Evolutionary conservation across 371 early-diverging fungal species (phyloP), one percentile per base, ranked within the genome.

Genomic region (Mucor saturninus): DNA sequence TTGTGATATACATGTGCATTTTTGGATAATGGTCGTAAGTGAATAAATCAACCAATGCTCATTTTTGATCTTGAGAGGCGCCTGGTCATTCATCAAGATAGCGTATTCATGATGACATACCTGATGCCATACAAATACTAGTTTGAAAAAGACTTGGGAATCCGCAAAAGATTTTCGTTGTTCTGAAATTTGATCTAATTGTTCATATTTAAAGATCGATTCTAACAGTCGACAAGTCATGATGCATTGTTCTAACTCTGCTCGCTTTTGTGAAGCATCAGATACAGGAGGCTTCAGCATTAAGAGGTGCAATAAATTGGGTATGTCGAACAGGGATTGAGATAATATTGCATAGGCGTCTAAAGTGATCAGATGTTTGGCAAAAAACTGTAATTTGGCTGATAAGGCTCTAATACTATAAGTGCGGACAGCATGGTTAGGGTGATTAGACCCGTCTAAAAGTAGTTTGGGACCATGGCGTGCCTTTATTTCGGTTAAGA

Each of bases 371-470:
- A 59, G 14, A 10, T 50, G 39, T 11, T 45, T 15, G 26, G 28
- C 43, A 45, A 51, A 38, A 30, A 21, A 31, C 29, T 8, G 28
- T 1, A 13, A 7, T 5, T 56, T 55, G 3, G 39, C 56, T 8
- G 10, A 9, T 3, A 63, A 15, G 26, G 43, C 64, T 6, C 64
- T 40, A 5, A 63, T 7, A 43, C 57, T 43, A 37, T 63, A 63
- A 5, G 42, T 38, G 0, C 52, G 64, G 4, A 63, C 50, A 3
- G 57, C 30, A 10, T 2, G 43, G 13, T 37, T 21, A 3, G 49
- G 0, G 4, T 42, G 29, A 4, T 62, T 32, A 6, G 30, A 15
- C 28, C 30, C 56, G 10, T 13, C 9, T 32, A 49, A 31, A 10
- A 59, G 15, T 5, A 15, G 4, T 15, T 40, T 26, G 1, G 50